Conservation (phyloP, 495 filamentous ascomycete species). For the Elasticomyces elasticus region DNA sequence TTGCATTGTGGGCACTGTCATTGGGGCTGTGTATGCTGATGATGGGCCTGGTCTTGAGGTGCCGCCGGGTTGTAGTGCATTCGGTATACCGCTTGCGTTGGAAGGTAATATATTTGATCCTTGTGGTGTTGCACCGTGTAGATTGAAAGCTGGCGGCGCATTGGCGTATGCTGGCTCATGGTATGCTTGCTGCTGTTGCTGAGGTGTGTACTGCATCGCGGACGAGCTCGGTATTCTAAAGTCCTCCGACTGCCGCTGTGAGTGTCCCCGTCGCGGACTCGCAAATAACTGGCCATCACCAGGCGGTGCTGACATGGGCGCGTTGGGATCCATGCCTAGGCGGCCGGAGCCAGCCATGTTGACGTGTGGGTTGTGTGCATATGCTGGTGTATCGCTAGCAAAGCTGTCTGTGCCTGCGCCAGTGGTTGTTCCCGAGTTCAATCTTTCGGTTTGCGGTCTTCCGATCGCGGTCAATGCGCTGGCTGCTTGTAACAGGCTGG, state of each 20-base stretch:
- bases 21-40: slow-evolving; percentile 60
- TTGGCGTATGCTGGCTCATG: slow-evolving; percentile 29
- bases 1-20: slow-evolving; percentile 59
- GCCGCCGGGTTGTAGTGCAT: slow-evolving; percentile 59
- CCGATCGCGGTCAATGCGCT: background rate
- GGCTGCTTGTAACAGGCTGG: background rate
- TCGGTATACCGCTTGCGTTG: slow-evolving; percentile 43
- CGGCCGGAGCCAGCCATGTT: slow-evolving; percentile 7
- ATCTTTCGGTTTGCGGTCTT: background rate
- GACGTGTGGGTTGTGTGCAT: background rate
- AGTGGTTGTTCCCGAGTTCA: slow-evolving; percentile 7
- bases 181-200: slow-evolving; percentile 38
- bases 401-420: slow-evolving; percentile 11
- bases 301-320: slow-evolving; percentile 31
- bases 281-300: slow-evolving; percentile 44
- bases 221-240: slow-evolving; percentile 60
- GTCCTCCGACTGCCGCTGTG: slow-evolving; percentile 56
- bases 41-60: slow-evolving; percentile 51
- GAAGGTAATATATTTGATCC: slow-evolving; percentile 29
- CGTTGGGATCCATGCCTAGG: slow-evolving; percentile 15
- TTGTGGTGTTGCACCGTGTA: slow-evolving; percentile 55
- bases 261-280: slow-evolving; percentile 42
- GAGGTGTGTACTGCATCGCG: slow-evolving; percentile 42
- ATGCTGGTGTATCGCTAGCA: background rate
- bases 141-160: slow-evolving; percentile 50